Evolutionary conservation across 176 grass and related monocot genomes (phyloP), one percentile per base, ranked within the genome.

Genomic region (Alloteropsis semialata): DNA sequence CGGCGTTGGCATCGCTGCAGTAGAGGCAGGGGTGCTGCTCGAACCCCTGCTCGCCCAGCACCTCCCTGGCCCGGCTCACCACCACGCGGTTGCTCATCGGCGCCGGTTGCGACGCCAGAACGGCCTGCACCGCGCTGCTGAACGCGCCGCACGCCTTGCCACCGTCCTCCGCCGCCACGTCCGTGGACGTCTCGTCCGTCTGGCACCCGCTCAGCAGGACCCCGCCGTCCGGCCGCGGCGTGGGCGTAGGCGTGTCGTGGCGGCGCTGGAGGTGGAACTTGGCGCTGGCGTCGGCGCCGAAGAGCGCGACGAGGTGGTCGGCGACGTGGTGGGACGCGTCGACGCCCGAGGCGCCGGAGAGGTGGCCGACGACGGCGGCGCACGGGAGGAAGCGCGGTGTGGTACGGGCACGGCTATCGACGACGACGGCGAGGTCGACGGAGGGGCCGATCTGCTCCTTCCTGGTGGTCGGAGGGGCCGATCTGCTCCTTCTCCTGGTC

Each of bases 401-500:
- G n/a, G n/a, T n/a, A n/a, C n/a, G n/a, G n/a, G n/a, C n/a, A n/a
- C n/a, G n/a, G n/a, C n/a, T n/a, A n/a, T n/a, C n/a, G n/a, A n/a
- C n/a, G n/a, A n/a, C n/a, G n/a, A n/a, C n/a, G 28, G 22, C 78
- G 19, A 10, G 14, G 6, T 8, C 5, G 72, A 6, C 21, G 8
- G 72, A 68, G 17, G 95, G 92, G 34, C 95, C 95, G 61, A 97
- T 94, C 75, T 97, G 95, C 72, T 97, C 95, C 81, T 94, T 97
- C 95, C 18, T 81, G 74, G 86, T 94, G n/a, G n/a, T n/a, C 60
- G 49, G 64, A 68, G 17, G 95, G 92, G 34, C 95, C 95, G 61
- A 97, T 94, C 75, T 97, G 95, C 72, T 97, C 95, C 81, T 94
- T 97, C 73, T 97, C 95, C 18, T 81, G 74, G 86, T 94, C 95